Base-by-base conservation (phyloP, 768 basidiomycete genomes). In the Agaricus sinodeliciosus region DNA sequence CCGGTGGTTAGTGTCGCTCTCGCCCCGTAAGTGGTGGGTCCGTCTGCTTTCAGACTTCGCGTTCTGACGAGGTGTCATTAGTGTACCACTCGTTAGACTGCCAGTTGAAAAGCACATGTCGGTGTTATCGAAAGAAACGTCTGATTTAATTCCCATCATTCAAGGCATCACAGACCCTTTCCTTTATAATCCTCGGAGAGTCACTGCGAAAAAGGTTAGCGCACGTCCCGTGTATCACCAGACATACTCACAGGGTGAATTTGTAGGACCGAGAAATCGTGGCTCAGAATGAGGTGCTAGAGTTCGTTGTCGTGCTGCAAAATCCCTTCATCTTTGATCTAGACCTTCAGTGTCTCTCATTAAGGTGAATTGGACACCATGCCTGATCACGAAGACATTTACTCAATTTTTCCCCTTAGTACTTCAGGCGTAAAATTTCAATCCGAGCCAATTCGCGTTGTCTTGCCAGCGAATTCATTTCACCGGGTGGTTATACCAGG, bases 271-370 rank as follows among this genome's bases (percentile, higher is more conserved):
- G 81, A 72, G 71, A 78, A 0, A 61, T 87, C 11, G 77, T 94
- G 12, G 89, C 93, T 1, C 89, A 90, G 64, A 85, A 85, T 58
- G 96, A 98, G 65, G 67, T 70, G 3, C 70, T 93, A 27, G 94
- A 98, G 59, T 79, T 97, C 59, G 76, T 84, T 7, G 72, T 98
- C 42, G 85, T 86, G 18, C 68, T 99, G n/a, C 81, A 83, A 52
- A 99, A 99, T 66, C 91, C 93, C 1, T 95, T 86, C 66, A 80
- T 90, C 3, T 95, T 98, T 66, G 91, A 94, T 56, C 74, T 99
- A 11, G 93, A 97, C 57, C 68, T 98, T 15, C 84, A 90, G 54
- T 84, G 82, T 59, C 65, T 98, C 35, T 80, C 81, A 4, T 69
- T 97, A 13, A 91, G 93, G 94, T 93, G 56, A 57, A 69, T 47